Base-by-base conservation (phyloP, 192 early-diverging fungal genomes). In the Coemansia sp. region DNA sequence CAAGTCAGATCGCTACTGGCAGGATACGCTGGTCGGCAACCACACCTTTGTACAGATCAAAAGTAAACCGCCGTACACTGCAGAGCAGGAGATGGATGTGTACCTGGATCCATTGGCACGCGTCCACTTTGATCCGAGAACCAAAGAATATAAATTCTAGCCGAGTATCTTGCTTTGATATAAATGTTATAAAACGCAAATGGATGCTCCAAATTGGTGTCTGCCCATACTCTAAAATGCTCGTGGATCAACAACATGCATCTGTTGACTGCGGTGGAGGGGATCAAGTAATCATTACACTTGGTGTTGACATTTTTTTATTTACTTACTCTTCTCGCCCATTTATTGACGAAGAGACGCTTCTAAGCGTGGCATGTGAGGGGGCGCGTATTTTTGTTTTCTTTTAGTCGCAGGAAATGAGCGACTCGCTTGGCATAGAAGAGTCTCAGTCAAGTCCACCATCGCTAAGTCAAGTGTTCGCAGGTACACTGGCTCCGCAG, bases 11-110 rank as follows among this genome's bases (percentile, higher is more conserved):
- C 56, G 63, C 55, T 64, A 65, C 47, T 64, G 69, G 69, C 69
- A 64, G 26, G 69, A 71, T 31, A 51, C 44, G 0, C 25, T 71
- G 14, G 56, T 59, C 14, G 62, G 62, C 62, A 71, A 71, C 50
- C 56, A 64, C 7, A 22, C 55, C n/a, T 71, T 71, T 57, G 60
- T 65, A 3, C 62, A 65, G 31, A 25, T 64, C 27, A 71, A 71
- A 23, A 51, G 25, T 25, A 14, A 18, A 4, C 54, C 67, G 23
- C 67, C 67, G 22, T 69, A 30, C n/a, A 27, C 55, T 12, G 22
- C 54, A 2, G 26, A 62, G 25, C 24, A 57, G 12, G 67, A 69
- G 48, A 21, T 61, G 59, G 53, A 56, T 3, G 47, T 69, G 3
- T 69, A 62, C 49, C 59, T 62, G 19, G 21, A 69, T 22, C 58